Percentiles rank a stretch among this genome's conserved stretches.
phyloP scores from a whole-genome alignment of 345 rosid genomes.

The Gossypium ekmanianum region DNA sequence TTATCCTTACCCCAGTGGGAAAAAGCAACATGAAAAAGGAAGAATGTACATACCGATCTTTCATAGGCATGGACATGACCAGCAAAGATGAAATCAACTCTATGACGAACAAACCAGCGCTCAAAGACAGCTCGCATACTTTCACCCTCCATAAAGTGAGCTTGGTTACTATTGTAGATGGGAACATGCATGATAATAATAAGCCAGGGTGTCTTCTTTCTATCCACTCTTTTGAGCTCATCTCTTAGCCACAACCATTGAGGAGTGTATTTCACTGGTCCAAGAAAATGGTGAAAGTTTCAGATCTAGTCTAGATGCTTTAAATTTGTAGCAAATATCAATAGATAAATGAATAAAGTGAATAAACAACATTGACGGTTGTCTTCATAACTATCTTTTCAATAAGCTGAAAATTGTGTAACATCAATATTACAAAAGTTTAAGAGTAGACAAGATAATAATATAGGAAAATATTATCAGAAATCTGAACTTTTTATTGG shows the following conservation, averaged over 20 bases:
- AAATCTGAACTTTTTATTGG: not conserved
- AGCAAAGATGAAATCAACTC: slow-evolving; percentile 49
- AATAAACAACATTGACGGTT: not conserved
- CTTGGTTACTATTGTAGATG: slow-evolving; percentile 41
- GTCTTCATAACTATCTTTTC: not conserved
- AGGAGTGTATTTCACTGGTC: slow-evolving; percentile 49
- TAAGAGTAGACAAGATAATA: not conserved
- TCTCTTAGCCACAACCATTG: slow-evolving; percentile 49
- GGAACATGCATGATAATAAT: slow-evolving; percentile 54
- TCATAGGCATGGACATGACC: slow-evolving; percentile 68
- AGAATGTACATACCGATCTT: slow-evolving; percentile 41
- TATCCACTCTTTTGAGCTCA: slow-evolving; percentile 44
- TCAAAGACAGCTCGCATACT: slow-evolving; percentile 51
- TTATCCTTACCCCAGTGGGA: not conserved
- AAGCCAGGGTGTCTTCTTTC: slow-evolving; percentile 59
- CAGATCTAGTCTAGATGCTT: not conserved
- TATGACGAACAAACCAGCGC: slow-evolving; percentile 40
- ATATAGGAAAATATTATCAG: not conserved
- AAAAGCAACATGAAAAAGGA: slow-evolving; percentile 10
- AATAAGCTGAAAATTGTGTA: not conserved
- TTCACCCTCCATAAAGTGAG: slow-evolving; percentile 60
- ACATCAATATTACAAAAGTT: not conserved
- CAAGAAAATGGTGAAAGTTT: not conserved
- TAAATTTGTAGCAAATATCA: not conserved
- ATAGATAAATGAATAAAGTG: not conserved